phyloP scores from a whole-genome alignment of 495 filamentous ascomycete genomes.

The Xylaria longipes region DNA sequence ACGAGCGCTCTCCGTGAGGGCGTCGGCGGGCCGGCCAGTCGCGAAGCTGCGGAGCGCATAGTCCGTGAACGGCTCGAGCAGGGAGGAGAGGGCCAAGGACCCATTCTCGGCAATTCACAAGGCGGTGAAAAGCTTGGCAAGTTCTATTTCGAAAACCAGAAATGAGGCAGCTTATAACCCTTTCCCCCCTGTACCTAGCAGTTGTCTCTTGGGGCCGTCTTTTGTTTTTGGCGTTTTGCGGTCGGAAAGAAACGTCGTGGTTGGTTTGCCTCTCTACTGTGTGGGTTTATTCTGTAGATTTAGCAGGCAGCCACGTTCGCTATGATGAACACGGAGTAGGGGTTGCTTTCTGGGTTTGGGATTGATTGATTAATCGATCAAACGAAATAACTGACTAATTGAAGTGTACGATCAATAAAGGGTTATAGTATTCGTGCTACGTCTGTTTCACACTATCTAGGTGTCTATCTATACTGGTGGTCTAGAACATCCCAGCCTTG shows the following conservation, averaged over 20 bases:
- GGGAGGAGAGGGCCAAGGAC: constrained; percentile 44
- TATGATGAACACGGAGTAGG: constrained; percentile 19
- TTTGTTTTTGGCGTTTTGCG: background rate
- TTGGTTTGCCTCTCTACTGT: background rate
- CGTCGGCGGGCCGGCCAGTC: constrained; percentile 38
- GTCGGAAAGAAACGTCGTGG: background rate
- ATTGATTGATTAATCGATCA: background rate
- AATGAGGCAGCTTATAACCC: constrained; percentile 31
- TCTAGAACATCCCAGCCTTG: background rate
- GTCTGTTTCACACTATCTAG: background rate
- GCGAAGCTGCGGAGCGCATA: constrained; percentile 60
- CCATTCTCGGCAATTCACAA: constrained; percentile 48
- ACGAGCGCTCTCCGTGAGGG: constrained; percentile 45
- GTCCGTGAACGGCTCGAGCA: constrained; percentile 57
- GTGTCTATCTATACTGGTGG: background rate
- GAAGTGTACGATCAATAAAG: constrained; percentile 4
- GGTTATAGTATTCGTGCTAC: background rate
- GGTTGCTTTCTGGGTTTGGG: background rate
- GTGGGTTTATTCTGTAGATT: constrained; percentile 2
- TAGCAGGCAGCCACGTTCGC: constrained; percentile 16
- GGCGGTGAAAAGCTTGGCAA: constrained; percentile 53
- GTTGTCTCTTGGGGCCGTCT: background rate
- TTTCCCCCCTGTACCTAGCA: background rate
- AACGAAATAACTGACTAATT: background rate
- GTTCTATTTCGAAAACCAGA: constrained; percentile 61